phyloP scores from a whole-genome alignment of 352 stramenopile species.

The Proteromonas lacertae region DNA sequence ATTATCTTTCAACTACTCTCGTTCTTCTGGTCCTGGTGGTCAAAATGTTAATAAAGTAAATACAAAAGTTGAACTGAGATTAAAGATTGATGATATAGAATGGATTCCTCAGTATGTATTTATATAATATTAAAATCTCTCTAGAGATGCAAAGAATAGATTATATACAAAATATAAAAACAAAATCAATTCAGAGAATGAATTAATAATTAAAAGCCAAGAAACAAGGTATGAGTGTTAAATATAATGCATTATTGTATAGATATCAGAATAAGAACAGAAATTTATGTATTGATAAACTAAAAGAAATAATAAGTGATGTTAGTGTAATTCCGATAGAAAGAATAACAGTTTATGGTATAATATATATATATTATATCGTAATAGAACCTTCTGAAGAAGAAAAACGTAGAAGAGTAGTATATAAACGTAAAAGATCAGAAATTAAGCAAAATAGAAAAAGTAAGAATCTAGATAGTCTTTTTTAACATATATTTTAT shows the following conservation, averaged over 20 bases:
- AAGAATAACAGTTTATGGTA: conserved; percentile 4
- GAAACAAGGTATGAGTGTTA: conserved; percentile 1
- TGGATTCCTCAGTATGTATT: too few species aligned
- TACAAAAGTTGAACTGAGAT: conserved; percentile 7
- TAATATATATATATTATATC: too few species aligned
- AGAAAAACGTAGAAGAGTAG: too few species aligned
- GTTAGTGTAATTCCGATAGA: conserved; percentile 5
- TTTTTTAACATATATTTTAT: too few species aligned
- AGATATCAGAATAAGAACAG: conserved; percentile 4
- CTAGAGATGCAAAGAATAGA: conserved; percentile 2
- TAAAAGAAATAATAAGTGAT: conserved; percentile 4
- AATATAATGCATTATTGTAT: neutral
- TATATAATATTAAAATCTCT: too few species aligned
- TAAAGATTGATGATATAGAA: conserved; percentile 3
- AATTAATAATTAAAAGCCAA: conserved; percentile 5
- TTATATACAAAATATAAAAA: conserved; percentile 3
- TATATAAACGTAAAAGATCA: too few species aligned
- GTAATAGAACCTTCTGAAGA: too few species aligned
- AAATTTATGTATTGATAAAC: conserved; percentile 5
- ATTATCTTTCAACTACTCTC: conserved; percentile 5
- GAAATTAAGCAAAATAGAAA: too few species aligned
- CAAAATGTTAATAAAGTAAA: conserved; percentile 11
- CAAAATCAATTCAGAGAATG: conserved; percentile 5
- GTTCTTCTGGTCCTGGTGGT: conserved; percentile 6
- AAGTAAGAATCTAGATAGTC: too few species aligned